phyloP scores from a whole-genome alignment of 495 filamentous ascomycete genomes.

The Tricharina praecox region DNA sequence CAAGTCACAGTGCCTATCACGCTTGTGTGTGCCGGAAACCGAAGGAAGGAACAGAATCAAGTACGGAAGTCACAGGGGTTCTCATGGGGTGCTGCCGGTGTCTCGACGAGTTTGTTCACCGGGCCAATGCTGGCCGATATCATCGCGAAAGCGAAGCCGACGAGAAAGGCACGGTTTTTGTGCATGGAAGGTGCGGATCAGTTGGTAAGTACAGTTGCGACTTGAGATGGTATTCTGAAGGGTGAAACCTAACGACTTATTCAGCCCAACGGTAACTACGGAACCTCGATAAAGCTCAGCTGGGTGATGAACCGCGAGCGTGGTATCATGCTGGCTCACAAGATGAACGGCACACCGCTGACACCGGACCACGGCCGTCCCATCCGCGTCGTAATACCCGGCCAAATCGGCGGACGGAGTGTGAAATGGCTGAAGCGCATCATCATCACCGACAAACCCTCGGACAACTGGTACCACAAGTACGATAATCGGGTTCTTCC shows the following conservation, averaged over 20 bases:
- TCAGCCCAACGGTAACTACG: constrained; percentile 81
- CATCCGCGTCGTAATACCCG: constrained; percentile 68
- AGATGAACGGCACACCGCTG: constrained; percentile 80
- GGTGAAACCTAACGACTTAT: constrained; percentile 1
- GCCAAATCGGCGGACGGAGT: constrained; percentile 84
- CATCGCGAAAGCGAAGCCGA: constrained; percentile 48
- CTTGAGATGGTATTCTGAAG: too few species aligned
- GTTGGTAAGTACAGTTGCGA: constrained; percentile 33
- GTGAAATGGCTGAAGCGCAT: constrained; percentile 90
- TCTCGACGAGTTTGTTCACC: constrained; percentile 83
- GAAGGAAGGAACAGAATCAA: constrained; percentile 85
- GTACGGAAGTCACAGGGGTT: constrained; percentile 90
- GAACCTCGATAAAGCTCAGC: constrained; percentile 72
- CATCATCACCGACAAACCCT: constrained; percentile 59
- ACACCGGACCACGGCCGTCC: constrained; percentile 81
- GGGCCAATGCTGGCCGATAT: constrained; percentile 64
- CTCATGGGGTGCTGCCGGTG: constrained; percentile 81
- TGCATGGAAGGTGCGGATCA: constrained; percentile 90
- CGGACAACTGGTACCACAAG: constrained; percentile 93
- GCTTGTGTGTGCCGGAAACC: constrained; percentile 83
- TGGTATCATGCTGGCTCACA: constrained; percentile 78
- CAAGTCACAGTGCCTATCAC: constrained; percentile 79
- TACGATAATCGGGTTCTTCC: constrained; percentile 88
- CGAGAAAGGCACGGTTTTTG: constrained; percentile 59
- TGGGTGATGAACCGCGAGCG: constrained; percentile 75